Evolutionary conservation across 164 flowering plant genomes (phyloP).

Genomic region (Pachysandra terminalis): DNA sequence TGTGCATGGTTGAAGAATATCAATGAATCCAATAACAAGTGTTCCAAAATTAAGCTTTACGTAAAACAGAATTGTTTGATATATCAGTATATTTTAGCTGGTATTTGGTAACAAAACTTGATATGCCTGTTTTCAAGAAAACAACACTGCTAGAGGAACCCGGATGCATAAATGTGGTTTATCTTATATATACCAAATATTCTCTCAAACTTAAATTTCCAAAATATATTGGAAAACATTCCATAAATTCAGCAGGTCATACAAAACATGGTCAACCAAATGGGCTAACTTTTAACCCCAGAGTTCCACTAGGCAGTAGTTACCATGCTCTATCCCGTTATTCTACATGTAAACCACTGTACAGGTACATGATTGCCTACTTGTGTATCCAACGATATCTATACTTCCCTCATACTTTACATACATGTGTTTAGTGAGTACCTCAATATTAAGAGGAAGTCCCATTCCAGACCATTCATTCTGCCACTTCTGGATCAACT

Average conservation of each 20-base stretch:
- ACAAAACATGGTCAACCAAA: too few relatives aligned
- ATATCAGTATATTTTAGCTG: neutral
- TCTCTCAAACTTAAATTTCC: too few relatives aligned
- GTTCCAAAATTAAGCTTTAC: neutral
- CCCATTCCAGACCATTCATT: slow-evolving; percentile 64
- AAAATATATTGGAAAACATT: too few relatives aligned
- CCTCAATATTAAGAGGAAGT: slow-evolving; percentile 88
- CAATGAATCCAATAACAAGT: too few relatives aligned
- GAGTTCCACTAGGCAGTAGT: too few relatives aligned
- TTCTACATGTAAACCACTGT: neutral
- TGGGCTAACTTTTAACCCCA: too few relatives aligned
- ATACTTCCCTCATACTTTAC: too few relatives aligned
- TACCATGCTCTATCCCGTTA: too few relatives aligned
- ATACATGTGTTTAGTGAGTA: slow-evolving; percentile 13
- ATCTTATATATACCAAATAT: neutral
- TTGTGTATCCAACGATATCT: neutral
- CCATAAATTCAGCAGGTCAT: too few relatives aligned
- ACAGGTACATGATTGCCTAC: neutral
- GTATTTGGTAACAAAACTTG: neutral
- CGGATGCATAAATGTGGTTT: neutral
- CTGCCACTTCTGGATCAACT: slow-evolving; percentile 80
- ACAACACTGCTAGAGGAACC: neutral
- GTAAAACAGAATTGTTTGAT: neutral
- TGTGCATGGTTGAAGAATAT: too few relatives aligned
- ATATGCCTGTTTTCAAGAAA: neutral